These are phyloP conservation scores for Murraya paniculata DNA, from an alignment of 345 rosid genomes.

Conservation along the genomic window DNA sequence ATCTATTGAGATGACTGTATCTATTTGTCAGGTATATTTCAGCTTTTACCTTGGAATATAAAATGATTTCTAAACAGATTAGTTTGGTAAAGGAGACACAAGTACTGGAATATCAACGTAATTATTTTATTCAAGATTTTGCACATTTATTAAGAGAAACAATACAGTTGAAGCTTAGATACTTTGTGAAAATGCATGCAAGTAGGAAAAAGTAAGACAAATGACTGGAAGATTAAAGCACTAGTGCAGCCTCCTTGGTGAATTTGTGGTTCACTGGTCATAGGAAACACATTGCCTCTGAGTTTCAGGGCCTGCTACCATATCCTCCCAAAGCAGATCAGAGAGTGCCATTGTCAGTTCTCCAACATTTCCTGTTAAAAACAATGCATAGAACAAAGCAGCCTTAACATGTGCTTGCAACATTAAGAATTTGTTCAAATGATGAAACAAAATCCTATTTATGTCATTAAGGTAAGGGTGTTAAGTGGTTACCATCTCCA, in stretches of 20 bases:
- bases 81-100: not conserved
- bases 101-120: no score
- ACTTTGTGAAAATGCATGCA: not conserved
- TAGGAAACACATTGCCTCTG: constrained; percentile 47
- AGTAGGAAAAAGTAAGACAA: not conserved
- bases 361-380: constrained; percentile 56
- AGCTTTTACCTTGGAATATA: not conserved
- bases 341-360: constrained; percentile 67
- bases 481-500: constrained; percentile 50
- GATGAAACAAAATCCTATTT: not conserved
- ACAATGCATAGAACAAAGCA: not conserved
- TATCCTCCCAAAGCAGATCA: constrained; percentile 66
- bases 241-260: not conserved
- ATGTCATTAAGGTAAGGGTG: not conserved
- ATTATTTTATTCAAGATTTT: not conserved
- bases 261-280: not conserved
- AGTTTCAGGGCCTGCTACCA: constrained; percentile 51
- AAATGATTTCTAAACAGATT: not conserved
- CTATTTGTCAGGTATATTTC: not conserved
- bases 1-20: not conserved
- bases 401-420: not conserved
- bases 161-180: not conserved
- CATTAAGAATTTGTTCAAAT: not conserved
- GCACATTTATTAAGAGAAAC: not conserved
- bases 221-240: constrained; percentile 1